Base-by-base conservation (phyloP, 2,329 filamentous ascomycete genomes). In the Fusarium subglutinans region DNA sequence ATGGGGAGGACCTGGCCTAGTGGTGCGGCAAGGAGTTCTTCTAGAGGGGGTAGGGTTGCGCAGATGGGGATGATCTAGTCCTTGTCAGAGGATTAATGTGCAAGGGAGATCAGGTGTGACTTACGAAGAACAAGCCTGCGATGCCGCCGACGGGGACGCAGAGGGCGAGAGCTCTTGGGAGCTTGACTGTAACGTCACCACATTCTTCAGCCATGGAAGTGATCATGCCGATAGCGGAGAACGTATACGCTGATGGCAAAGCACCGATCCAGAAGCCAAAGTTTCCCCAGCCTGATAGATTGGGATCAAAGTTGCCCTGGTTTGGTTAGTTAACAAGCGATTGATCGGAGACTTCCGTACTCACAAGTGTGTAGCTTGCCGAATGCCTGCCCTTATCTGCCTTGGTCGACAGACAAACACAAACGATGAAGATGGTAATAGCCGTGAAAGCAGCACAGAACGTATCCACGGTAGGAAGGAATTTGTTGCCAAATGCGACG, bases 1-100 rank as follows among this genome's bases (percentile, higher is more conserved):
- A 92, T 84, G 7, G 91, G 92, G 67, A 96, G 92, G 2, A 93
- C 93, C 77, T 95, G 93, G 15, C 91, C 91, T 40, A 90, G 93
- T 10, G 91, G 88, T 18, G 93, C 91, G 14, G 83, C 80, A n/a
- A 93, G 88, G 28, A 95, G 87, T 15, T 85, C 81, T 63, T 88
- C 77, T 6, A 95, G 87, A 45, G 92, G 87, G 0, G 93, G 93
- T 20, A 95, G 85, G 26, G 94, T 91, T 79, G 95, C 95, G 35
- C 76, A 78, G 8, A 78, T 68, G 14, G 76, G 76, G 17, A 78
- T 76, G 20, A 78, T 68, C 76, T 77, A 12, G 12, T 1, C 0
- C 10, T n/a, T 14, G 18, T 48, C 26, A 68, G 63, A 17, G 8
- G 33, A 24, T 3, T 22, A 6, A 20, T 68, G 94, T 86, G 4